These are phyloP conservation scores for Calycina herbarum DNA, from an alignment of 2,329 filamentous ascomycete genomes.

Conservation along the genomic window DNA sequence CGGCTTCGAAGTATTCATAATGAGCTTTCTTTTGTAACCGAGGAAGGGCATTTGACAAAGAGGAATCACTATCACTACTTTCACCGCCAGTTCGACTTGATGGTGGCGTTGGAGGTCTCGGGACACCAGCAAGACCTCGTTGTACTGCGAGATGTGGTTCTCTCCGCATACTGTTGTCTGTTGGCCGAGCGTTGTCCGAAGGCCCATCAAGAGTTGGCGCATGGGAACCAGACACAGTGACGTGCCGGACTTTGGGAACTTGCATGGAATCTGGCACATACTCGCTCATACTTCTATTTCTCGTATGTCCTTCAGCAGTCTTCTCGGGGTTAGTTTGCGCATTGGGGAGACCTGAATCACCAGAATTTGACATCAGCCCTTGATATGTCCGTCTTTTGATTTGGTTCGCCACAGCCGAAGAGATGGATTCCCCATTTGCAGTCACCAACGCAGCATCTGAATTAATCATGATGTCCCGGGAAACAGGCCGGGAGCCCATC, in stretches of 20 bases:
- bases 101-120: conserved; percentile 75
- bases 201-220: conserved; percentile 43
- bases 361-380: conserved; percentile 39
- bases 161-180: conserved; percentile 62
- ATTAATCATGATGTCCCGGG: conserved; percentile 45
- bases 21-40: conserved; percentile 40
- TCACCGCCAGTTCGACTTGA: conserved; percentile 68
- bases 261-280: conserved; percentile 74
- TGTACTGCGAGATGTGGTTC: conserved; percentile 80
- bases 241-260: conserved; percentile 66
- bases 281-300: conserved; percentile 86
- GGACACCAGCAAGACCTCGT: conserved; percentile 66
- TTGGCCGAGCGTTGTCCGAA: conserved; percentile 43
- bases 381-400: conserved; percentile 59
- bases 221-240: conserved; percentile 69
- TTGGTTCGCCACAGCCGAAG: conserved; percentile 51
- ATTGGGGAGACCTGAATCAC: conserved; percentile 25
- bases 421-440: conserved; percentile 52
- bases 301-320: conserved; percentile 49
- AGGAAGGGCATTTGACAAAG: conserved; percentile 43
- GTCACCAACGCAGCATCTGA: conserved; percentile 51
- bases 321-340: conserved; percentile 31
- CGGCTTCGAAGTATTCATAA: conserved; percentile 69
- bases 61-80: conserved; percentile 50
- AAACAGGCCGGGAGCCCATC: conserved; percentile 44